Evolutionary conservation across 352 stramenopile species (phyloP), one percentile per base, ranked within the genome.

Genomic region (Pythium dissotocum): DNA sequence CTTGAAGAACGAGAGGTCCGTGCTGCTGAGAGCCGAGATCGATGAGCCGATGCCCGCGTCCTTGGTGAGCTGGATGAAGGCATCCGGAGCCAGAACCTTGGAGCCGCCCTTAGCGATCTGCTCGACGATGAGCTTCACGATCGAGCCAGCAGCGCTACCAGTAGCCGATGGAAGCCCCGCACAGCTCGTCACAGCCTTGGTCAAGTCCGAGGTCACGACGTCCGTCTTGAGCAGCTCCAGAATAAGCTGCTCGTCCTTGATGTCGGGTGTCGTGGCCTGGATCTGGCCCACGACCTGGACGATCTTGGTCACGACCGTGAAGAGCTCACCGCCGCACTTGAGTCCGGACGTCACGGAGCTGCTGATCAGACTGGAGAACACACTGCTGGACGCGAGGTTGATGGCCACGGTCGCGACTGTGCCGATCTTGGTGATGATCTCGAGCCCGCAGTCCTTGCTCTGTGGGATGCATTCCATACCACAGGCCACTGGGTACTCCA

Each of bases 401-500:
- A 91, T 26, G 0, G 76, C 77, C 0, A 83, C 79, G n/a, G 67
- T 83, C 1, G 78, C 81, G 1, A 83, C 36, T 12, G 36, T 42
- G 10, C 36, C 55, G 56, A 90, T 89, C 54, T 58, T 53, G 63
- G 36, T 42, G 36, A 90, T 64, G 12, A 90, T 38, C 21, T 82
- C 72, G 3, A 79, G 32, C 12, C 67, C 64, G 66, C 83, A 91
- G 57, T 89, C 77, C 24, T 77, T 71, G 38, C 87, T 91, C 32
- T 88, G 76, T 3, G 79, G 81, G 38, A 90, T 76, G 48, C 83
- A 90, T 52, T 91, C 78, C 48, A 79, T 75, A 42, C 79, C 65
- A 40, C 83, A 91, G 58, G 87, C 63, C 30, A 91, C 80, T 0
- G 83, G 83, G 70, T 88, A 91, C 35, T 87, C 70, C 6, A 90